Evolutionary conservation across 208 protist genomes (phyloP), one percentile per base, ranked within the genome.

Genomic region (Leishmania tropica): DNA sequence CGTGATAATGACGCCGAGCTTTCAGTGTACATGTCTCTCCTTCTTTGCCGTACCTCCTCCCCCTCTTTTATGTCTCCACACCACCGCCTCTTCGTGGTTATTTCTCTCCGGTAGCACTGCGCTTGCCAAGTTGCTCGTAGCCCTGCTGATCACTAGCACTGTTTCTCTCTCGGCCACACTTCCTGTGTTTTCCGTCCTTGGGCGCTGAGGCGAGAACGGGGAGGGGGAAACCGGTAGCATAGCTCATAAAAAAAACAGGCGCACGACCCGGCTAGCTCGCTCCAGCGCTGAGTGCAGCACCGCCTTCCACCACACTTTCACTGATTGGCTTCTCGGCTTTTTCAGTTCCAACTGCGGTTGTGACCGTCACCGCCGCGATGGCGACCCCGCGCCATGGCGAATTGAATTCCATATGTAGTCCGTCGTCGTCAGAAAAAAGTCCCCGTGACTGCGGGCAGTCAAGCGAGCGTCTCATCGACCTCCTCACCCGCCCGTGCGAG

Each of bases 401-500:
- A 8, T 21, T 64, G 21, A 58, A 72, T 47, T 76, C 77, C 31
- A 37, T 72, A 8, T 80, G 80, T 74, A 84, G 82, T 67, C 60
- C 72, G 8, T 45, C 81, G 45, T 83, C 71, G 0, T 81, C 78
- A 37, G 67, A 72, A 4, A 75, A 72, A 2, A 48, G 70, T 21
- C 54, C 75, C 31, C 58, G 21, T 15, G 62, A 1, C 1, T 15
- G 58, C 6, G 19, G 35, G 37, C 51, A 47, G 28, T 40, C 78
- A 28, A 81, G 64, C 62, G 71, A 78, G 35, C 81, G 79, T 28
- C 67, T 90, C 2, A 17, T 91, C 1, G 85, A 81, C 2, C 79
- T 94, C 7, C 83, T 96, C 21, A 84, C 78, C 5, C 84, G 80
- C 0, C 76, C 88, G 0, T 82, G 90, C 3, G 85, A 75, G 19